Base-by-base conservation (phyloP, 164 flowering plant genomes). In the Vitis rotundifolia region DNA sequence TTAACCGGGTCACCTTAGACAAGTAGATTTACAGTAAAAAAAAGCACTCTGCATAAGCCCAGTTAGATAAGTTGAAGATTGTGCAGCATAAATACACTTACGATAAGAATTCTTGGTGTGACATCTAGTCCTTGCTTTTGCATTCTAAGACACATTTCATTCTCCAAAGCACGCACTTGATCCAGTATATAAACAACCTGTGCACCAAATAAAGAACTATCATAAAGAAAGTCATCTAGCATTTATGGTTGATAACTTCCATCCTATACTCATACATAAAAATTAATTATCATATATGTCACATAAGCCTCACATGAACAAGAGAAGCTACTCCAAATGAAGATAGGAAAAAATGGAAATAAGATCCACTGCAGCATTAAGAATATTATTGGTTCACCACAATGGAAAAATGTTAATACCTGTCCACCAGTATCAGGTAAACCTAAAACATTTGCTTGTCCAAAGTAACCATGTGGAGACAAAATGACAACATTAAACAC, bases 371-470 rank as follows among this genome's bases (percentile, higher is more conserved):
- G 44, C 44, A 37, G 26, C 44, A 37, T 37, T 37, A 55, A 22
- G 53, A n/a, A 70, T 5, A 11, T 26, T 47, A 12, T 29, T 11
- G 22, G 11, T 58, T 3, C 3, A 58, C 11, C 16, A 16, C 19
- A 16, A 63, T 71, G 57, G 15, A 12, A n/a, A 55, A 8, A 14
- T 37, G 19, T 50, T 9, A 68, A 54, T 79, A 92, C 99, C 95
- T 95, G 99, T 2, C 99, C 99, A 57, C 99, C 98, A 70, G 98
- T 93, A 84, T 95, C 99, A 14, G 99, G 99, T 81, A 93, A 79
- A 48, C 99, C 99, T 54, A 95, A 76, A 31, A 93, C 98, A 80
- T 95, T 91, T 59, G 97, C 99, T 78, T 95, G 99, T 63, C 99
- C 98, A 75, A 95, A 95, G 85, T 90, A 95, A 70, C 99, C 99